Evolutionary conservation across 1,139 yeast genomes (phyloP), one percentile per base, ranked within the genome.

Genomic region (Scheffersomyces titani): DNA sequence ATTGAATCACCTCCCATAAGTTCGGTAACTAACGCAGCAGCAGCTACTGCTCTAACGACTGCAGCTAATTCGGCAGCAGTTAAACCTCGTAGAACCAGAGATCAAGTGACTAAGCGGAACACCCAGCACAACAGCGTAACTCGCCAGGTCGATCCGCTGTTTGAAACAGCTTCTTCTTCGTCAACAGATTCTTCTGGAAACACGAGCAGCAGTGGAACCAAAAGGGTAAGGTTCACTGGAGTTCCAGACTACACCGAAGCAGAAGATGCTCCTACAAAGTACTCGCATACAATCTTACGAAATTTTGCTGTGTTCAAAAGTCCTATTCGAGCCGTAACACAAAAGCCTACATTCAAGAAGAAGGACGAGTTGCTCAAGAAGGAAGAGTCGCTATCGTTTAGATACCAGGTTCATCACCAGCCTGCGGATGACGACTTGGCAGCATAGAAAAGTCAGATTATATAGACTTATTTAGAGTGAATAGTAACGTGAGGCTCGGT

Each of bases 201-300:
- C 24, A 50, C 49, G 3, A 51, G 47, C 9, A 53, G 57, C 11
- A 51, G 51, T 13, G 56, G 54, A 1, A 56, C 65, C 9, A 84
- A 82, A 60, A 80, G 71, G 59, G 87, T 84, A 6, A 67, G 88
- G 47, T 84, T 84, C 60, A 70, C 71, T 3, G 87, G 87, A 1
- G 87, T 84, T 3, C 77, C 83, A 0, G 82, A 75, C 53, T 84
- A 82, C 60, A 67, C 79, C 1, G 84, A 77, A 49, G 84, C 79
- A 9, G 88, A 84, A 64, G 88, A 84, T 69, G 84, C 83, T 0
- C 88, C 87, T 1, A 72, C 84, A 3, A 76, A 74, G 52, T 81
- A 80, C 59, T 71, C 84, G 47, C 76, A 75, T 59, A 75, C 77
- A 52, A 82, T 83, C 49, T 68, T 84, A 54, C 76, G 79, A 72